A percentile compares a stretch with the other conserved stretches of the same genome.
Evolutionary conservation across 805 yeast species (phyloP).

Genomic region (Kuraishia borneana): DNA sequence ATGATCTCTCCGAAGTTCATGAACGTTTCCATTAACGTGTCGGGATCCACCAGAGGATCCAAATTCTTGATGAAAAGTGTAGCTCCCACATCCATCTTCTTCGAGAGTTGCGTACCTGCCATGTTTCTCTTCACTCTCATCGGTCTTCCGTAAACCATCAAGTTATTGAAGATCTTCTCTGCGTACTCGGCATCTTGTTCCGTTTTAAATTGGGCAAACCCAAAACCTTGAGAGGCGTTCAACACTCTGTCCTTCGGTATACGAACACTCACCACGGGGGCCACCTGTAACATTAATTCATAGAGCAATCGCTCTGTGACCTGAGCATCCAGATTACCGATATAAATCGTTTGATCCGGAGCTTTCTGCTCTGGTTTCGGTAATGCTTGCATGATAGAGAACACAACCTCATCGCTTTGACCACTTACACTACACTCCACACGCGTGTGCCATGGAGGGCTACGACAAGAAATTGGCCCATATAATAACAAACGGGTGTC

Average conservation of each 20-base stretch:
- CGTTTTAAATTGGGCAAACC: constrained; percentile 64
- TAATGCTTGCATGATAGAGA: too few relatives aligned
- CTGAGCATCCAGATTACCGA: constrained; percentile 73
- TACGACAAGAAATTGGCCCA: neutral
- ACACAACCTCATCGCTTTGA: too few relatives aligned
- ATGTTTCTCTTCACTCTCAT: constrained; percentile 38
- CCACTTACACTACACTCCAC: too few relatives aligned
- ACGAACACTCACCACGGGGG: constrained; percentile 60
- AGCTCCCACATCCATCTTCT: constrained; percentile 30
- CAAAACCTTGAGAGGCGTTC: constrained; percentile 73
- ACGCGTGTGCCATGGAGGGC: too few relatives aligned
- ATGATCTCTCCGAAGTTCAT: constrained; percentile 56
- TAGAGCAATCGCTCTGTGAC: constrained; percentile 64
- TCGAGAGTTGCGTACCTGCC: constrained; percentile 22
- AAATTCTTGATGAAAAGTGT: constrained; percentile 46
- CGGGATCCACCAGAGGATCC: constrained; percentile 53
- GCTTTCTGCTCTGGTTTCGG: constrained; percentile 22
- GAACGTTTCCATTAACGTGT: constrained; percentile 45
- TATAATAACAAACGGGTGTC: neutral
- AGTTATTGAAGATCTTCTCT: constrained; percentile 44
- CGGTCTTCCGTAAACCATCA: constrained; percentile 48
- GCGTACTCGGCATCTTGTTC: constrained; percentile 64
- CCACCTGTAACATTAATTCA: constrained; percentile 78
- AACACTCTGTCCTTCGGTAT: constrained; percentile 73
- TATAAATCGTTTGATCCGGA: constrained; percentile 55